phyloP scores from a whole-genome alignment of 2,329 filamentous ascomycete genomes.

The Ophiocordyceps camponoti-rufipedis region DNA sequence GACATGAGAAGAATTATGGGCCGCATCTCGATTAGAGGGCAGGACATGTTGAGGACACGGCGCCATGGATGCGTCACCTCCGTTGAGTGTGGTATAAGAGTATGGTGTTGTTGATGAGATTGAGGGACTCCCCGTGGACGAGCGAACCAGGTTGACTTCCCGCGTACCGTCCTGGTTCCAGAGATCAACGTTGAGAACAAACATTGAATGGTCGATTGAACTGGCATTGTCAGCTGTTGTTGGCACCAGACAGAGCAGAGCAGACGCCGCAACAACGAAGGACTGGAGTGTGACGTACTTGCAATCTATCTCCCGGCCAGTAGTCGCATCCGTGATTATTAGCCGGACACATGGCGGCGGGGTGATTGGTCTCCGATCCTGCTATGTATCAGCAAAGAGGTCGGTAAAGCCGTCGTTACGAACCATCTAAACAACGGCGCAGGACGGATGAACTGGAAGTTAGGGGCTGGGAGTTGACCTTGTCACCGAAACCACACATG shows the following conservation, averaged over 20 bases:
- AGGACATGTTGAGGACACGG: slow-evolving; percentile 17
- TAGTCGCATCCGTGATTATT: slow-evolving; percentile 54
- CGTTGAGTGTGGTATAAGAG: slow-evolving; percentile 41
- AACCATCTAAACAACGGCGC: not conserved
- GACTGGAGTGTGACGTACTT: slow-evolving; percentile 37
- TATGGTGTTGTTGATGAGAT: slow-evolving; percentile 68
- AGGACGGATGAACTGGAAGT: not conserved
- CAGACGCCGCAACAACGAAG: not conserved
- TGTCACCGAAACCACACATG: slow-evolving; percentile 98
- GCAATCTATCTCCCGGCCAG: slow-evolving; percentile 66
- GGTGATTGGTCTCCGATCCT: slow-evolving; percentile 92
- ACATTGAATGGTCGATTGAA: slow-evolving; percentile 20
- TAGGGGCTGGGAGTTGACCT: slow-evolving; percentile 34
- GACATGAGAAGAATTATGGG: slow-evolving; percentile 11
- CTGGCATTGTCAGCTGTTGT: slow-evolving; percentile 5
- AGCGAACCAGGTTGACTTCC: slow-evolving; percentile 48
- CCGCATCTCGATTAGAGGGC: slow-evolving; percentile 18
- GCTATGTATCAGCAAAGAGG: slow-evolving; percentile 1
- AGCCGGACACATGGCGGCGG: slow-evolving; percentile 83
- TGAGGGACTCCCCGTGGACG: slow-evolving; percentile 48
- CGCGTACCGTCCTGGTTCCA: slow-evolving; percentile 47
- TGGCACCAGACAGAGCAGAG: not conserved
- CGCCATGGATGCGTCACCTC: slow-evolving; percentile 11
- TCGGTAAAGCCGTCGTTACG: not conserved
- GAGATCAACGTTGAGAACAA: slow-evolving; percentile 47